Evolutionary conservation across 768 basidiomycete genomes (phyloP), one percentile per base, ranked within the genome.

Genomic region (Nevesoporus exiguus): DNA sequence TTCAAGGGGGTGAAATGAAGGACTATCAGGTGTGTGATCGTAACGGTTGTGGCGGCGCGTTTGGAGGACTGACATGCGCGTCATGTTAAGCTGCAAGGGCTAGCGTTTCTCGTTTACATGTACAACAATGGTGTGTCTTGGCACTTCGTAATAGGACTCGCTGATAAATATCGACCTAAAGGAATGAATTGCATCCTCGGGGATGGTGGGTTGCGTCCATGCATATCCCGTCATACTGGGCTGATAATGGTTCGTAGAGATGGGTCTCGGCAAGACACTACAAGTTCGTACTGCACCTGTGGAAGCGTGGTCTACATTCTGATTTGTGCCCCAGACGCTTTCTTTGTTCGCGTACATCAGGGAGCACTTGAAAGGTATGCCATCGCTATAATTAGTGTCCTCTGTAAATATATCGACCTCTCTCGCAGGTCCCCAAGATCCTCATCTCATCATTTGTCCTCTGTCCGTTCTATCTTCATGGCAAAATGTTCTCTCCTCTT

Each of bases 391-490:
- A 46, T 15, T 13, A 10, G 8, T 6, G 17, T 37, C 19, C 44
- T 47, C 40, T 1, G n/a, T 39, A 17, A 19, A 43, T 22, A 19
- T 46, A 43, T 33, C 3, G 22, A 22, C 13, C 47, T 0, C 44
- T 47, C 8, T 41, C 19, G 33, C 49, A 78, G 78, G 71, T 9
- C 58, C 53, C n/a, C 68, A 66, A 22, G 82, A 82, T 31, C 85
- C 87, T 10, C 86, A 88, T 68, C 77, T 90, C 25, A 79, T 90
- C 43, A 78, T 89, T 49, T 89, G 87, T 62, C 88, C 88, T 0
- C 76, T 90, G 3, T 86, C 85, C 8, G 84, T 85, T 33, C 69
- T 85, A 21, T 77, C 80, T 0, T 77, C 82, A 7, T 85, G 83
- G 83, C 71, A 80, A 64, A 65, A 74, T 46, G 82, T 80, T 58